A percentile compares a stretch with the other conserved stretches of the same genome.
phyloP scores from a whole-genome alignment of 768 basidiomycete genomes.

The Cystoderma amianthinum region DNA sequence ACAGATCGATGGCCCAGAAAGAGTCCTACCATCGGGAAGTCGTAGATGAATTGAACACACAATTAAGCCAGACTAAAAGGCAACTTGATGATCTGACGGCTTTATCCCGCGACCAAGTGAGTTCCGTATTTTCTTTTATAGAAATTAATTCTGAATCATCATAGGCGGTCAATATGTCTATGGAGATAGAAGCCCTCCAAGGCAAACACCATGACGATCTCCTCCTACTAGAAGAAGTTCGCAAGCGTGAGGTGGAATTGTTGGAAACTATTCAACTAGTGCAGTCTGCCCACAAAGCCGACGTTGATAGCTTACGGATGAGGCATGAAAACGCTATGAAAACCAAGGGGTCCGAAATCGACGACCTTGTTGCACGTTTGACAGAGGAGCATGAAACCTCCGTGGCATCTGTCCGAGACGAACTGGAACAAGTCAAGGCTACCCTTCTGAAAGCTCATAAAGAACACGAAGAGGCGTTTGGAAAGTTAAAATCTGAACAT shows the following conservation, averaged over 20 bases:
- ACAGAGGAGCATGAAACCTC: slow-evolving; percentile 42
- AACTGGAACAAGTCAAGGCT: slow-evolving; percentile 34
- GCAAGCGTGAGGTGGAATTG: slow-evolving; percentile 51
- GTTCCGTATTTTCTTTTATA: slow-evolving; percentile 7
- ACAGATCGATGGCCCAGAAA: slow-evolving; percentile 95
- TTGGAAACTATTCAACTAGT: slow-evolving; percentile 40
- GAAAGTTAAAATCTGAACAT: slow-evolving; percentile 47
- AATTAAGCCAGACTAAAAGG: slow-evolving; percentile 63
- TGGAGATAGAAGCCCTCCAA: slow-evolving; percentile 72
- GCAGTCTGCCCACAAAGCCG: slow-evolving; percentile 40
- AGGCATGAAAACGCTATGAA: slow-evolving; percentile 38
- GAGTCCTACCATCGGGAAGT: slow-evolving; percentile 83
- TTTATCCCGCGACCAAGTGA: slow-evolving; percentile 80
- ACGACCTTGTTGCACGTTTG: slow-evolving; percentile 37
- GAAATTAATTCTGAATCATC: slow-evolving; percentile 3
- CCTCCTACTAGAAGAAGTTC: slow-evolving; percentile 43
- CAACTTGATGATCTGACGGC: slow-evolving; percentile 79
- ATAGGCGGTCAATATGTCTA: slow-evolving; percentile 82
- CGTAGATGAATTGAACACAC: slow-evolving; percentile 63
- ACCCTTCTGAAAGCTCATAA: slow-evolving; percentile 40
- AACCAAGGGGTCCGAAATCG: slow-evolving; percentile 32
- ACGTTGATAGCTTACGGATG: slow-evolving; percentile 42
- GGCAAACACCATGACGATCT: slow-evolving; percentile 50
- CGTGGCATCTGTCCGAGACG: slow-evolving; percentile 28
- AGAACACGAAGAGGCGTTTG: slow-evolving; percentile 56